Conservation (phyloP, 495 filamentous ascomycete species). For the Xylaria acuta region DNA sequence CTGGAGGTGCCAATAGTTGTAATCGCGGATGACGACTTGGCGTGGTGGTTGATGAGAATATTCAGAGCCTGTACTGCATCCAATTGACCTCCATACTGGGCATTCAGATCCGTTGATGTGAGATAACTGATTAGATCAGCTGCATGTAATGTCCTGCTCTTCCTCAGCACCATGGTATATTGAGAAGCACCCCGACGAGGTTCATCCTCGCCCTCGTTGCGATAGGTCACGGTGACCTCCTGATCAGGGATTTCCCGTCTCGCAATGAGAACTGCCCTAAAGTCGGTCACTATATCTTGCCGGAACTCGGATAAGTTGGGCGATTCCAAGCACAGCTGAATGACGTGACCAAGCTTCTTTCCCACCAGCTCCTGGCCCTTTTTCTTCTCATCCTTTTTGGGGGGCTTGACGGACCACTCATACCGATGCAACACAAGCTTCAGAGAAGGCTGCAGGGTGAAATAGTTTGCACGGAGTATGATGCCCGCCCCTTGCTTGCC, state of each 20-base stretch:
- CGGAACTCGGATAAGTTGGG: constrained; percentile 28
- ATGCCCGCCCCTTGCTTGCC: constrained; percentile 54
- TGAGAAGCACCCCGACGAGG: constrained; percentile 43
- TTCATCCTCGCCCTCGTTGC: constrained; percentile 48
- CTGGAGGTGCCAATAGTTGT: constrained; percentile 31
- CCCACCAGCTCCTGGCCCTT: neutral
- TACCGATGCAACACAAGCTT: constrained; percentile 52
- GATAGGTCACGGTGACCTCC: constrained; percentile 46
- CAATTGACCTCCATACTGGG: constrained; percentile 41
- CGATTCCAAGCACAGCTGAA: constrained; percentile 52
- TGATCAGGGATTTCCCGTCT: constrained; percentile 33
- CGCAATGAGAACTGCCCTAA: constrained; percentile 48
- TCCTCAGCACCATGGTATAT: constrained; percentile 49
- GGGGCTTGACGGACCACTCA: constrained; percentile 46
- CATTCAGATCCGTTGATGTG: constrained; percentile 46
- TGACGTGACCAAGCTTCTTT: constrained; percentile 51
- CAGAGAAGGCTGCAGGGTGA: constrained; percentile 45
- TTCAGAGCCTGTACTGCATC: constrained; percentile 47
- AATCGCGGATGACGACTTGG: constrained; percentile 28
- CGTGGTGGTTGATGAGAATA: constrained; percentile 38
- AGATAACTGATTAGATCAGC: constrained; percentile 55
- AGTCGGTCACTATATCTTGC: constrained; percentile 59
- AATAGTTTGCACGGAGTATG: constrained; percentile 60
- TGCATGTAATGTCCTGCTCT: constrained; percentile 40
- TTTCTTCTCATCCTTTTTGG: neutral